Base-by-base conservation (phyloP, 306 rosid genomes). In the Sphenostylis stenocarpa region DNA sequence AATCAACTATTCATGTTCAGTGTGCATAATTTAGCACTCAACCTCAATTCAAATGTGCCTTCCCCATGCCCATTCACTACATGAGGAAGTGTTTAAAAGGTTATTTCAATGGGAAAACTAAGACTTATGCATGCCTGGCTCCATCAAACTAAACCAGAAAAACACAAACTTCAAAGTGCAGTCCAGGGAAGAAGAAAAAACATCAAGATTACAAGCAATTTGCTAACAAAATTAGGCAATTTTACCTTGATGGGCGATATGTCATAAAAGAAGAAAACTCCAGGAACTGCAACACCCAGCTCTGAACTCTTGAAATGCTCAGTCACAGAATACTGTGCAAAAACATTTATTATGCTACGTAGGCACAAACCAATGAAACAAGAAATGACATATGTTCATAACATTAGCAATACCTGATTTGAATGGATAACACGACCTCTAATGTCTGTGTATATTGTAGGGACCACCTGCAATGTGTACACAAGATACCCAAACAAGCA, bases 261-360 rank as follows among this genome's bases (percentile, higher is more conserved):
- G 83, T 93, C 97, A 64, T 93, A 91, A 44, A 72, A 83, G 87
- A 91, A 89, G 91, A 87, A 93, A 72, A 91, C 91, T 64, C 98
- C 98, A 9, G 98, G 90, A 67, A 88, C 70, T 51, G 85, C 72
- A 79, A 36, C 66, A 57, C 92, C 93, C 2, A 70, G 34, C 65
- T 93, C 97, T 34, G 88, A 71, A 83, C 86, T 86, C 85, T 86
- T 91, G 78, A 86, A 93, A 89, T 93, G 98, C 87, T 93, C 97
- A 4, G 97, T 93, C 64, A 91, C 97, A 43, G 98, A 93, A 82
- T 91, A 93, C 97, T 93, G 93, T 77, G 69, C 49, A 81, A 87
- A 48, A 68, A 85, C 79, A 73, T 61, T 66, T 31, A 55, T 0
- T 23, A 63, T 44, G 77, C 64, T 72, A 75, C 66, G 83, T 31